Base-by-base conservation (phyloP, 345 rosid species). In the Citrus reticulata region DNA sequence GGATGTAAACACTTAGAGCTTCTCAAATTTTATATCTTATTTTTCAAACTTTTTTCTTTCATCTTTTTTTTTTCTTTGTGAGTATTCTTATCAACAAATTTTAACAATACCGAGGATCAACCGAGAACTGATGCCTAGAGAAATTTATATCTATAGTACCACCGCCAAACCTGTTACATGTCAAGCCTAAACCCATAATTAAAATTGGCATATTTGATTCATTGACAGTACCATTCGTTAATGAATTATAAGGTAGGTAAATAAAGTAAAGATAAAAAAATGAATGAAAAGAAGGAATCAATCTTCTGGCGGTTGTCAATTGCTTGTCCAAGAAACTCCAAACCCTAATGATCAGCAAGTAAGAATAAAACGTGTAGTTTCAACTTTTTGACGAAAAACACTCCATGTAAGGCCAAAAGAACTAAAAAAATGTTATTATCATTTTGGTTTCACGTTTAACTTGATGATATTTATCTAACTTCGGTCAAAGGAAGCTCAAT, bases 391-490 rank as follows among this genome's bases (percentile, higher is more conserved):
- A 54, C 19, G 22, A 54, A 54, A 64, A 2, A 1, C 19, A 3
- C 6, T 24, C 20, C 57, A 42, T 10, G 4, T 40, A 14, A 29
- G 30, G 40, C 16, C 39, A 51, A 16, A 46, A 46, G 7, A 70
- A 11, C 6, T 13, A 17, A 35, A 16, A 46, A 67, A 39, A n/a
- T 30, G 4, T 10, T 22, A 39, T n/a, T 13, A 46, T 25, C 70
- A 42, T 20, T 10, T 20, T 20, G 5, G 35, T 76, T 65, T 29
- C 78, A 51, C 46, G 78, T 76, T 66, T 76, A 76, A 66, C 24
- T 34, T 66, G 79, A 34, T 4, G 79, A 54, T 4, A 25, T 42
- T 27, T 27, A 62, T 61, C 57, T 4, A 1, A 35, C 30, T 39
- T 39, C 4, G 55, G 77, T 74, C 59, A 62, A 11, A 27, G 39